phyloP scores from a whole-genome alignment of 306 rosid species.

The Inga laurina region DNA sequence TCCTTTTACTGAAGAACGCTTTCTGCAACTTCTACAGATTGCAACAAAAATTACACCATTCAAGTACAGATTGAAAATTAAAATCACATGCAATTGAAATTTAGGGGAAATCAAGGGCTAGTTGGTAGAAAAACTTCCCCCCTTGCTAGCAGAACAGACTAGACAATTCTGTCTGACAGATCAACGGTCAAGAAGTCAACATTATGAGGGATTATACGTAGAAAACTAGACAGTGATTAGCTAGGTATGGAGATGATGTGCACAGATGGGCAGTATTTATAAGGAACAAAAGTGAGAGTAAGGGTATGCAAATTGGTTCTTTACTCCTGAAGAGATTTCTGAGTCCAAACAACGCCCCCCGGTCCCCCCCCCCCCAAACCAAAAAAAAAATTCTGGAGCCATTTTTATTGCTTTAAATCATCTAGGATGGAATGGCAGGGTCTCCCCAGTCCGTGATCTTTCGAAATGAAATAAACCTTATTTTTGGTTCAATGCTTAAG shows the following conservation, averaged over 20 bases:
- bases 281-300: slow-evolving; percentile 2
- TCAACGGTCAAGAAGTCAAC: neutral
- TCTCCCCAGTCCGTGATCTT: neutral
- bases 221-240: neutral
- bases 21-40: slow-evolving; percentile 15
- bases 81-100: neutral
- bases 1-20: slow-evolving; percentile 15
- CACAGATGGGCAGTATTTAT: neutral
- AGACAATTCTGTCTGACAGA: neutral
- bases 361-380: no score
- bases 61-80: neutral
- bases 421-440: neutral
- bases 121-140: neutral
- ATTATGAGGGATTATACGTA: neutral
- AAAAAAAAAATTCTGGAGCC: neutral
- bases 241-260: neutral
- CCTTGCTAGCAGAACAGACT: neutral
- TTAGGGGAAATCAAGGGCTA: neutral
- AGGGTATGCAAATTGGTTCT: neutral
- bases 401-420: neutral
- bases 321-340: neutral
- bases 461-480: neutral
- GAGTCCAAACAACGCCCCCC: no score
- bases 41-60: neutral
- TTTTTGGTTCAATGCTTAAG: neutral